Evolutionary conservation across 257 asterid species (phyloP).

Genomic region (Penstemon eatonii): DNA sequence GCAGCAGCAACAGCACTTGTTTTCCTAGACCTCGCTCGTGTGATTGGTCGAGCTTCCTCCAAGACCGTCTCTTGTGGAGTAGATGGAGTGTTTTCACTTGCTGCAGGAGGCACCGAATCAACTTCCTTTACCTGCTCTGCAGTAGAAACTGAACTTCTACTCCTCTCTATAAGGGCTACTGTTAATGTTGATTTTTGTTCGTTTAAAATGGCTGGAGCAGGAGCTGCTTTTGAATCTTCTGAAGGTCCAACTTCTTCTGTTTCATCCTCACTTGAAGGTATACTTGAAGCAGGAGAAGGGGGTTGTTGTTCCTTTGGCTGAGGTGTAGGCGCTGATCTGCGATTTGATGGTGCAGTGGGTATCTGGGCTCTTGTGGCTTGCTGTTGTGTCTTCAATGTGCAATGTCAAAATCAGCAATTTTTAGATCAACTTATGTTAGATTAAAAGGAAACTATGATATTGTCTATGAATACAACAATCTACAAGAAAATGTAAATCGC

Average conservation of each 20-base stretch:
- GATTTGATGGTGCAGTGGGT: constrained; percentile 40
- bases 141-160: constrained; percentile 35
- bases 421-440: background rate
- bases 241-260: constrained; percentile 45
- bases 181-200: constrained; percentile 53
- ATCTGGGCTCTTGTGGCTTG: constrained; percentile 40
- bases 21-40: constrained; percentile 55
- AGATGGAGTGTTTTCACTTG: constrained; percentile 34
- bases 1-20: constrained; percentile 33
- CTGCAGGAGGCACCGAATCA: constrained; percentile 38
- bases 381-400: constrained; percentile 41
- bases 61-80: constrained; percentile 30
- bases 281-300: constrained; percentile 37
- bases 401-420: constrained; percentile 11
- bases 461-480: too few species aligned
- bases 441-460: too few species aligned
- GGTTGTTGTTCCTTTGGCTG: constrained; percentile 41
- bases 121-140: constrained; percentile 45
- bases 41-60: constrained; percentile 45
- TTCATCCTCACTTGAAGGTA: constrained; percentile 45
- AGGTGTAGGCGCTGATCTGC: constrained; percentile 33
- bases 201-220: constrained; percentile 35
- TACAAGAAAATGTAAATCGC: background rate
- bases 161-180: constrained; percentile 32
- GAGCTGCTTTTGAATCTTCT: constrained; percentile 38